These are phyloP conservation scores for Candida silvatica DNA, from an alignment of 805 yeast genomes.

Conservation along the genomic window DNA sequence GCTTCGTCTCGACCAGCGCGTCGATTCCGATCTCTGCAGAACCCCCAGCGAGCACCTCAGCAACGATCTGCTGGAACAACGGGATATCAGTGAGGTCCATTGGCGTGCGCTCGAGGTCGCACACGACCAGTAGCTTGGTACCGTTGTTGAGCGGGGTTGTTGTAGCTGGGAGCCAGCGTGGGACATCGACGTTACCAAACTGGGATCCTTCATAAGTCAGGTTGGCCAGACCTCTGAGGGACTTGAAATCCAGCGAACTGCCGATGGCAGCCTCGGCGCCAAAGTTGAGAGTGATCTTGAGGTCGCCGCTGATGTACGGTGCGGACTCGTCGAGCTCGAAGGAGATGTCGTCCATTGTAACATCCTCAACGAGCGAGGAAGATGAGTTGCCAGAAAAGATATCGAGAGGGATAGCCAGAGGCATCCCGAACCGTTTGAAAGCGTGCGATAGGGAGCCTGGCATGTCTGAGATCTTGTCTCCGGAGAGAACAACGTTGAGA, in stretches of 20 bases:
- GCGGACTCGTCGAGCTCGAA: constrained; percentile 27
- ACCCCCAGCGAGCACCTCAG: constrained; percentile 32
- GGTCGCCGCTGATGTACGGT: constrained; percentile 31
- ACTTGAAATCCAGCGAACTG: constrained; percentile 20
- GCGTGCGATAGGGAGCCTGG: constrained; percentile 1
- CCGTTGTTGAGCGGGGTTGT: constrained; percentile 21
- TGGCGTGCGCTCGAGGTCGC: constrained; percentile 33
- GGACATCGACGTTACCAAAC: constrained; percentile 36
- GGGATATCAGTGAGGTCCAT: constrained; percentile 32
- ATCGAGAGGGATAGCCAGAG: constrained; percentile 12
- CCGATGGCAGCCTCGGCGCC: constrained; percentile 6
- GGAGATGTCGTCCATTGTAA: constrained; percentile 27
- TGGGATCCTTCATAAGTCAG: constrained; percentile 29
- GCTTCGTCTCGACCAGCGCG: constrained; percentile 28
- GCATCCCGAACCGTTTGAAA: constrained; percentile 10
- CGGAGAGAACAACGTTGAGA: constrained; percentile 1
- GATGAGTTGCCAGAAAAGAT: constrained; percentile 6
- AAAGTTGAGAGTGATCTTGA: constrained; percentile 21
- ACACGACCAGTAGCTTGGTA: constrained; percentile 24
- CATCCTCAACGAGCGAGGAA: constrained; percentile 23
- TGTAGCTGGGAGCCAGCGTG: constrained; percentile 36
- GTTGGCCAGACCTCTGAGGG: constrained; percentile 33
- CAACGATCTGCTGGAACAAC: constrained; percentile 34
- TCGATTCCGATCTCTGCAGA: constrained; percentile 27
- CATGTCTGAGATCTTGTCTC: background rate